Percentiles rank a stretch among this genome's conserved stretches.
phyloP scores from a whole-genome alignment of 108 stramenopile genomes.

The Conticribra guillardii region DNA sequence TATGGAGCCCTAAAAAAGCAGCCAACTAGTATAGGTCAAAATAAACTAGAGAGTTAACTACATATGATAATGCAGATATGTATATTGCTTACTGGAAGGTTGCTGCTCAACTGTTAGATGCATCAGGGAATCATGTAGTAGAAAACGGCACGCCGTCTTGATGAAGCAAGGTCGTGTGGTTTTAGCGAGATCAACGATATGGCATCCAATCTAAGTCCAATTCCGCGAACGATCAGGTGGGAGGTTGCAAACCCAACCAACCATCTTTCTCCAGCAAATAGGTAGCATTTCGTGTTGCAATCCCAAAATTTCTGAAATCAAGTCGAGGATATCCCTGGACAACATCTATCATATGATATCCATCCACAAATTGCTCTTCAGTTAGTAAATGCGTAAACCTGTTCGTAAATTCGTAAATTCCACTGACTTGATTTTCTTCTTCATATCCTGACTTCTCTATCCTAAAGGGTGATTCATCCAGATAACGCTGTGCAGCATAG shows the following conservation, averaged over 20 bases:
- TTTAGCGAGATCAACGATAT: not conserved
- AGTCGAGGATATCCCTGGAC: conserved; percentile 75
- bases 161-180: not conserved
- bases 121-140: not conserved
- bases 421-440: conserved; percentile 49
- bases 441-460: conserved; percentile 89
- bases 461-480: conserved; percentile 34
- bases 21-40: no score
- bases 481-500: conserved; percentile 30
- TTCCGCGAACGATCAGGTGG: not conserved
- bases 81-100: not conserved
- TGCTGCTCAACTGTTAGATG: not conserved
- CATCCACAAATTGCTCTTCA: conserved; percentile 52
- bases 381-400: conserved; percentile 70
- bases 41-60: not conserved
- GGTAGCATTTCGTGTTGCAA: conserved; percentile 66
- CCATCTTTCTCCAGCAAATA: conserved; percentile 58
- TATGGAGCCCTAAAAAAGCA: no score
- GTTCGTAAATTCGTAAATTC: not conserved
- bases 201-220: not conserved
- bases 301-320: conserved; percentile 39
- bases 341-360: conserved; percentile 63
- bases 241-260: conserved; percentile 6
- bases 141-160: not conserved
- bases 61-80: not conserved